Conservation (phyloP, 2,329 filamentous ascomycete species). For the Exophiala aquamarina region DNA sequence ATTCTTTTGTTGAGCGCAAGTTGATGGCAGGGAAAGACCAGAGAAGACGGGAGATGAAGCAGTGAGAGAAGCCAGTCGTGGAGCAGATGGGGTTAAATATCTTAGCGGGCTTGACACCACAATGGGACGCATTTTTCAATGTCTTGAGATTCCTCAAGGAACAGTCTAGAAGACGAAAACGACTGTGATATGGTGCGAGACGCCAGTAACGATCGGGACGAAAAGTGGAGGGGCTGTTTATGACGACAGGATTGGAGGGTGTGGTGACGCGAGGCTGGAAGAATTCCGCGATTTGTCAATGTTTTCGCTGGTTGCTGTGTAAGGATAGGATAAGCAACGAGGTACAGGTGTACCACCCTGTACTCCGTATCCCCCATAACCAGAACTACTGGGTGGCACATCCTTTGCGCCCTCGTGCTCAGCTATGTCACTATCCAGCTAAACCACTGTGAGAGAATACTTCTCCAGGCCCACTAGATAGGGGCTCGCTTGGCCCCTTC, state of each 20-base stretch:
- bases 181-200: neutral
- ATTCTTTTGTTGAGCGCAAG: neutral
- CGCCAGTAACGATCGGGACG: neutral
- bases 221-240: neutral
- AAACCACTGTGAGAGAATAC: too few relatives aligned
- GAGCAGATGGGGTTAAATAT: slow-evolving; percentile 4
- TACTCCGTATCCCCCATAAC: too few relatives aligned
- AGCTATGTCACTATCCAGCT: too few relatives aligned
- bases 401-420: too few relatives aligned
- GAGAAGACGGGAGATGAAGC: neutral
- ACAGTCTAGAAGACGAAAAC: neutral
- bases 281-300: slow-evolving; percentile 4
- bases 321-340: too few relatives aligned
- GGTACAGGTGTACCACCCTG: too few relatives aligned
- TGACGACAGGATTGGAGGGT: neutral
- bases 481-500: too few relatives aligned
- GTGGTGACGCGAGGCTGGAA: neutral
- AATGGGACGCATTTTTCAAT: slow-evolving; percentile 1
- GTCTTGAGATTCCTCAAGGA: neutral
- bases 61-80: neutral
- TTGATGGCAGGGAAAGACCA: neutral
- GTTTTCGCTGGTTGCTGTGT: too few relatives aligned
- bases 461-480: too few relatives aligned
- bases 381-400: too few relatives aligned
- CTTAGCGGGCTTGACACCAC: neutral